Evolutionary conservation across 202 grass and related monocot species (phyloP).

Genomic region (Panicum hallii): DNA sequence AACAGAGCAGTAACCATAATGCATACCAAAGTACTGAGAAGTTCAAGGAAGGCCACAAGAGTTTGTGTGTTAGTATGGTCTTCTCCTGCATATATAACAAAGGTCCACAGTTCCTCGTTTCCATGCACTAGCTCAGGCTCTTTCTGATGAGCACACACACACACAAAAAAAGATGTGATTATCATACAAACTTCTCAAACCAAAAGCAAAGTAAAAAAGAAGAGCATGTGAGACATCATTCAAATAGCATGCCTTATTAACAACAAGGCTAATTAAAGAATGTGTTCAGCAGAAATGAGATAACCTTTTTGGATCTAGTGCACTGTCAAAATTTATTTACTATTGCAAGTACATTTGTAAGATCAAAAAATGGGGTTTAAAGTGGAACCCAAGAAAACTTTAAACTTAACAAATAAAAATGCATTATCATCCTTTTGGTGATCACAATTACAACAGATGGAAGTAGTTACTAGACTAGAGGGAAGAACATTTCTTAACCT

Average conservation of each 20-base stretch:
- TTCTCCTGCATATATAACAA: constrained; percentile 86
- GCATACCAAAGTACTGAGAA: constrained; percentile 90
- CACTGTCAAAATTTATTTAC: background rate
- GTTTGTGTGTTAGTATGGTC: constrained; percentile 93
- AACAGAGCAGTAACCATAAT: constrained; percentile 41
- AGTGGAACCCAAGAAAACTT: background rate
- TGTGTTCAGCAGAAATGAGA: background rate
- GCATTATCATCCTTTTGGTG: background rate
- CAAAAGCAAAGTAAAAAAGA: constrained; percentile 48
- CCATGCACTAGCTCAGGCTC: constrained; percentile 89
- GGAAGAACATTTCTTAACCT: constrained; percentile 31
- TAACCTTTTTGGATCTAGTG: background rate
- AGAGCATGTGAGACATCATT: background rate
- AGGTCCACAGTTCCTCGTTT: constrained; percentile 93
- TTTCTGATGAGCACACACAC: constrained; percentile 64
- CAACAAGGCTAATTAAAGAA: constrained; percentile 19
- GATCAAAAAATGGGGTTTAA: background rate
- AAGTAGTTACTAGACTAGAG: constrained; percentile 33
- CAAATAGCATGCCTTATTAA: constrained; percentile 10
- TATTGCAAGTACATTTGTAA: background rate
- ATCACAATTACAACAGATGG: constrained; percentile 29
- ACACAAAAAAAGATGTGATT: background rate
- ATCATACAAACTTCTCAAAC: constrained; percentile 28
- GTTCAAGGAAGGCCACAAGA: constrained; percentile 90
- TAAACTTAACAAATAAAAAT: constrained; percentile 10